Conservation (phyloP, 73 alveolate genomes). For the Paramecium primaurelia region DNA sequence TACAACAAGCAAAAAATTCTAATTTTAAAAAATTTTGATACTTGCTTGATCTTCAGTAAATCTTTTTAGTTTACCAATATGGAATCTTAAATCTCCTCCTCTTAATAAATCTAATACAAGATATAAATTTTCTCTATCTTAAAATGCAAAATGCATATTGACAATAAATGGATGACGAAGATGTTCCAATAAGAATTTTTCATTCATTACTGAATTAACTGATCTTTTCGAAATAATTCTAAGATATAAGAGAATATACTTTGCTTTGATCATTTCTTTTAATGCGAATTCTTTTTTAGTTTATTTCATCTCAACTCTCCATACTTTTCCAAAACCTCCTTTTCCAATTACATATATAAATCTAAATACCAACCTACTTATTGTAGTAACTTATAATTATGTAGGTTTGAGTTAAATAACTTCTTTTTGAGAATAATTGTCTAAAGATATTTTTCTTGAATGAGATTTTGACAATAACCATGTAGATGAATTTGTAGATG, state of each 20-base stretch:
- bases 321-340: conserved; percentile 36
- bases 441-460: neutral
- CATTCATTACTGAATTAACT: conserved; percentile 65
- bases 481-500: neutral
- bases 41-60: conserved; percentile 56
- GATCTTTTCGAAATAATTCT: conserved; percentile 55
- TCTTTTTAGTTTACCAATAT: conserved; percentile 44
- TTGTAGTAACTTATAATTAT: neutral
- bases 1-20: conserved; percentile 65
- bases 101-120: conserved; percentile 62
- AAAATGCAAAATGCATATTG: conserved; percentile 71
- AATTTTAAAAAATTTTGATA: neutral
- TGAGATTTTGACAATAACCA: neutral
- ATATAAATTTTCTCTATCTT: conserved; percentile 67
- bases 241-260: neutral
- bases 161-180: conserved; percentile 74
- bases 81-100: conserved; percentile 76
- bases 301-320: conserved; percentile 33
- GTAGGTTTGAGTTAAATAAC: neutral
- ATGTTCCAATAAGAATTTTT: conserved; percentile 61
- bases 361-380: neutral
- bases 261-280: conserved; percentile 19
- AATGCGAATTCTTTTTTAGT: neutral
- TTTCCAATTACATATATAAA: neutral
- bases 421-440: neutral